phyloP scores from a whole-genome alignment of 441 rosid genomes.

The Breynia disticha region DNA sequence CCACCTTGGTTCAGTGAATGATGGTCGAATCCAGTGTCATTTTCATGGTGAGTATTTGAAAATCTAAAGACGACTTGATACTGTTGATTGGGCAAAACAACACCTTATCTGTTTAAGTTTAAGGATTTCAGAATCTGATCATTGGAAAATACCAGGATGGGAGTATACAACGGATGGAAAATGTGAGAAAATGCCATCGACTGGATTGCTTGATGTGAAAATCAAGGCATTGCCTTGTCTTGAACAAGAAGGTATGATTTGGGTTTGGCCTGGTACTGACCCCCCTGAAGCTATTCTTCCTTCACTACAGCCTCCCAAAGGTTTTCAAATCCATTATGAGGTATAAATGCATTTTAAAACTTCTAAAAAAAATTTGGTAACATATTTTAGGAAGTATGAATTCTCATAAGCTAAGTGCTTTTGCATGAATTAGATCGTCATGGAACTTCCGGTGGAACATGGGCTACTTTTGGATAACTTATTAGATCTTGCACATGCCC shows the following conservation, averaged over 20 bases:
- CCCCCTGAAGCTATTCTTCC: constrained; percentile 70
- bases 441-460: constrained; percentile 97
- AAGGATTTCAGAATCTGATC: constrained; percentile 11
- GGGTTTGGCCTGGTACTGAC: constrained; percentile 92
- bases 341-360: constrained; percentile 21
- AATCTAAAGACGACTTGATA: neutral
- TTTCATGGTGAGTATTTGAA: constrained; percentile 68
- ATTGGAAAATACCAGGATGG: constrained; percentile 53
- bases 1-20: constrained; percentile 84
- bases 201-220: constrained; percentile 51
- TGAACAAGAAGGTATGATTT: constrained; percentile 92
- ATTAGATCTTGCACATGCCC: constrained; percentile 94
- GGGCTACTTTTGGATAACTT: constrained; percentile 91
- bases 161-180: constrained; percentile 88
- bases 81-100: neutral
- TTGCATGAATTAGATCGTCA: constrained; percentile 53
- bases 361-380: neutral
- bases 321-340: constrained; percentile 87
- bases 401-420: constrained; percentile 3
- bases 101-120: too few relatives aligned
- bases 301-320: constrained; percentile 77
- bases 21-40: constrained; percentile 91
- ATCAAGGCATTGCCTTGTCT: constrained; percentile 74
- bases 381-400: neutral
- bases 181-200: constrained; percentile 92